Evolutionary conservation across 1,284 basidiomycete species (phyloP), one percentile per base, ranked within the genome.

Genomic region (Cystobasidium pallidum): DNA sequence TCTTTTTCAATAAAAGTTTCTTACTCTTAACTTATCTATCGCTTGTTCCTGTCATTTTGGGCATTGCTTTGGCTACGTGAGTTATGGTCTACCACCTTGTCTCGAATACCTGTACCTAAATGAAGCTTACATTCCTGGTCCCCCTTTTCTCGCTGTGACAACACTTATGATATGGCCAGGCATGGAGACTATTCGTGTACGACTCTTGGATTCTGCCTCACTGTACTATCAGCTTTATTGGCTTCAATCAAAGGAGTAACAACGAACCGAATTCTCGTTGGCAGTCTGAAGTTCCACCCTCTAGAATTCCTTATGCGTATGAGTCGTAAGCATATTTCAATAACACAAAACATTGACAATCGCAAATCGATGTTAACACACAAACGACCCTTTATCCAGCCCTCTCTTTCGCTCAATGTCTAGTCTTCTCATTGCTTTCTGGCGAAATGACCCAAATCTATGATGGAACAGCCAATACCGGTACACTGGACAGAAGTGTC

Each of bases 201-300:
- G 0, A 80, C 84, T 1, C 87, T 86, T 80, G 94, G 94, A 8
- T 86, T 96, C 75, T 80, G 90, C 77, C 84, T 97, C 28, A 96
- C 94, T 0, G 84, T 96, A 17, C 82, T 93, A 15, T 93, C 94
- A 43, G 92, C 93, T 0, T 81, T 94, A 72, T 86, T 97, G 45
- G 94, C 94, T 2, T 90, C 94, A 2, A 82, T 94, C 67, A 96
- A 96, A 81, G 94, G 93, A 0, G 89, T 95, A 62, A 87, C 89
- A 70, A 95, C 94, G 13, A 91, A 92, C 79, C 45, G 67, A 34
- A 74, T 78, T 47, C 77, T 76, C 24, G 75, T 77, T 58, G 74
- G 76, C 6, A 72, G 78, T 80, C n/a, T 86, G 21, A 81, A 86
- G 15, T 81, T 94, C 68, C 91, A 94, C 77, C 89, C 94, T 0